Evolutionary conservation across 108 stramenopile species (phyloP), one percentile per base, ranked within the genome.

Genomic region (Bacterosira constricta): DNA sequence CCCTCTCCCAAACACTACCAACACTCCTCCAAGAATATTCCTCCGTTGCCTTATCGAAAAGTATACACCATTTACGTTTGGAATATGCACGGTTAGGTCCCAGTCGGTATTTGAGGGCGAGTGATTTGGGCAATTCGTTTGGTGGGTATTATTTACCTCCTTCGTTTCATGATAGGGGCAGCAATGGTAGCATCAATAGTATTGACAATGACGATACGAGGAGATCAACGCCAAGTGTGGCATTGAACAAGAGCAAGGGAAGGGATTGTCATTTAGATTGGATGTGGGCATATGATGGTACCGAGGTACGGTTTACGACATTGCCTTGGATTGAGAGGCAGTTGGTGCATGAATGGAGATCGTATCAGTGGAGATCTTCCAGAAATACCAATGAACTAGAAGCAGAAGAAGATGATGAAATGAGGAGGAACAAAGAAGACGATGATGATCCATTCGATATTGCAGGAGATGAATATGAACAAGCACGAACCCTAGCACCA

Each of bases 291-390:
- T 42, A n/a, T 12, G 75, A 77, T 71, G 75, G 69, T 29, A 77
- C 69, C n/a, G 70, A 77, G 59, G 76, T 77, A 13, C 69, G 76
- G 20, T 88, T 94, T 79, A 85, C 82, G 38, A 81, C 73, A 63
- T 63, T 94, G 63, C 73, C 83, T 37, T 94, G 93, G 93, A 66
- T 90, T 37, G 93, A 94, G 60, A 84, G 93, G 49, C 93, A 94
- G 46, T 73, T 94, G 31, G 93, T 94, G 1, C 49, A 79, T 49
- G 93, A 94, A 76, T 94, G 93, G 93, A 85, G 93, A 41, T 90
- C 93, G 0, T 75, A 65, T 68, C 46, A 75, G 31, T 93, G 85
- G 71, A 59, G 69, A 3, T 66, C 65, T 20, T 15, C 11, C 30
- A 47, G 32, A 1, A 51, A 53, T 17, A 34, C 34, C 5, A 55